Evolutionary conservation across 1,284 basidiomycete genomes (phyloP), one percentile per base, ranked within the genome.

Genomic region (Trametes sp.): DNA sequence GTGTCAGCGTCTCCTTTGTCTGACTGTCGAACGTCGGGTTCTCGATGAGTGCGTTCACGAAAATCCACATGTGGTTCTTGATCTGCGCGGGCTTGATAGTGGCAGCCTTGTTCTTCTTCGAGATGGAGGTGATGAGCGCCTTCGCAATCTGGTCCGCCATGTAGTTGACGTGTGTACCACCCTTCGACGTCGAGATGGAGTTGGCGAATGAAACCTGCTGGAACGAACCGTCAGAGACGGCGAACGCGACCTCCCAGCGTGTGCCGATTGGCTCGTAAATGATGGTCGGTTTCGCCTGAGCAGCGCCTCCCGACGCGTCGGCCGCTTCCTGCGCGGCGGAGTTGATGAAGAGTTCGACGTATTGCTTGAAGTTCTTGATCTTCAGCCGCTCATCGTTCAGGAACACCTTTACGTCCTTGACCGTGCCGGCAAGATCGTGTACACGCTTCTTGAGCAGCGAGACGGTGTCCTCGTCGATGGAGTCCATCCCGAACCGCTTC

Each of bases 1-100:
- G 81, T 1, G 96, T 99, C 69, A 99, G 80, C 9, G 91, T 94
- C 78, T 99, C 98, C 81, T 99, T 99, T 51, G 98, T 99, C 79
- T 99, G 98, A 81, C 95, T 96, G 83, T 99, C 97, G 78, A 99
- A 99, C 1, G 96, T 95, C 10, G 98, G 97, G 75, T 99, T 99
- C 80, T 98, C 96, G 67, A 99, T 93, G 66, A 98, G 83, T 24
- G 94, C 90, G 73, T 99, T 99, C 75, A 99, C 92, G 74, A 99
- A 99, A 64, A 99, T 86, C 95, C 95, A 98, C 87, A 99, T 95
- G 75, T 99, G 96, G 74, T 93, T 96, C 82, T 95, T 97, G 80
- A 99, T 91, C 78, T 98, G 95, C 63, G 89, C 87, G 13, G 94
- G 86, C 78, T 98, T 98, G 72, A 99, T 92, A 1, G 92, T 86